Evolutionary conservation across 768 basidiomycete species (phyloP).

Genomic region (Paxillus involutus): DNA sequence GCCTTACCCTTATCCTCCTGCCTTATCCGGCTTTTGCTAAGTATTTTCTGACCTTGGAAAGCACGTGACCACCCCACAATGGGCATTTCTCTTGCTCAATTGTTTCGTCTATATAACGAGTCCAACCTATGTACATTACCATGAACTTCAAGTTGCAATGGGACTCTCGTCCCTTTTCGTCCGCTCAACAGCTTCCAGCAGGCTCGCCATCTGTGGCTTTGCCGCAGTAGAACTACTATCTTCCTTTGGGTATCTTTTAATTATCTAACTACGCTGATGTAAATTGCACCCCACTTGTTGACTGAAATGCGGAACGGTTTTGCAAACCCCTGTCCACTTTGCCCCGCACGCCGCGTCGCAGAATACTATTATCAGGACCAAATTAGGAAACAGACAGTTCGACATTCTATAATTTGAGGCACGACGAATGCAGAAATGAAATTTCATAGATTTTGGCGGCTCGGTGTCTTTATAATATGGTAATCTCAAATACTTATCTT

Average conservation of each 20-base stretch:
- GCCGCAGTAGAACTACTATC: slow-evolving; percentile 23
- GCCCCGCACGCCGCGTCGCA: too few relatives aligned
- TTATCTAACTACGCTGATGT: slow-evolving; percentile 1
- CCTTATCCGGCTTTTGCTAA: slow-evolving; percentile 17
- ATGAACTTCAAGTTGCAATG: neutral
- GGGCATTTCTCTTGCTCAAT: slow-evolving; percentile 1
- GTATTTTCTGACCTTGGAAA: slow-evolving; percentile 1
- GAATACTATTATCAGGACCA: too few relatives aligned
- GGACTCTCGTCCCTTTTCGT: neutral
- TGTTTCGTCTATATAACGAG: neutral
- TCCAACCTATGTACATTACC: too few relatives aligned
- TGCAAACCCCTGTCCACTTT: too few relatives aligned
- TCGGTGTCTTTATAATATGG: slow-evolving; percentile 14
- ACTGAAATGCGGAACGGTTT: too few relatives aligned
- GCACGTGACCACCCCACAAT: slow-evolving; percentile 28
- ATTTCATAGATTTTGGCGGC: slow-evolving; percentile 9
- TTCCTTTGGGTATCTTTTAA: slow-evolving; percentile 15
- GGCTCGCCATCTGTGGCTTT: neutral
- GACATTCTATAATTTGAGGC: slow-evolving; percentile 2
- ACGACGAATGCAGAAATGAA: slow-evolving; percentile 9
- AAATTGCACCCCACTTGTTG: too few relatives aligned
- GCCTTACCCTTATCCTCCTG: slow-evolving; percentile 49
- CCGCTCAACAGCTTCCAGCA: neutral
- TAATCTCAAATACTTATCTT: slow-evolving; percentile 11
- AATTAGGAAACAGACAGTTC: neutral